phyloP scores from a whole-genome alignment of 2,329 filamentous ascomycete genomes.

The Eurotiales sp. region DNA sequence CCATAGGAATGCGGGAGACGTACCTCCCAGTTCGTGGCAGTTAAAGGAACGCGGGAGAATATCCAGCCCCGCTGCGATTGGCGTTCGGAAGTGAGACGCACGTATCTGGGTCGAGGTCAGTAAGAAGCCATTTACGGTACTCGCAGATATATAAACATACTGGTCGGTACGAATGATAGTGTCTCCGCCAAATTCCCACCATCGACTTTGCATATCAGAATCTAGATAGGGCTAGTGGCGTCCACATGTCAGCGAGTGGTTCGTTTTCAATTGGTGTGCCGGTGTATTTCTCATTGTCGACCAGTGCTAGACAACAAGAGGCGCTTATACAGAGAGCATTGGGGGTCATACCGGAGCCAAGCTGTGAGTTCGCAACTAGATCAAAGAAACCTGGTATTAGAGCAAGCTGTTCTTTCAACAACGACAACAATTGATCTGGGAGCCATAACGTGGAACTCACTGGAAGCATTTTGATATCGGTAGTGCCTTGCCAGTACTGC shows the following conservation, averaged over 20 bases:
- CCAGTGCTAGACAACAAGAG: constrained; percentile 15
- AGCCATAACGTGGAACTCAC: constrained; percentile 50
- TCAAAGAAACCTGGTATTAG: constrained; percentile 1
- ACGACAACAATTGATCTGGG: too few relatives aligned
- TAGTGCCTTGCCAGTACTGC: constrained; percentile 41
- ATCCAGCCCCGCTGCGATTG: constrained; percentile 90
- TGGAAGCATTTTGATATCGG: constrained; percentile 62
- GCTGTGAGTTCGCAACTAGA: constrained; percentile 80
- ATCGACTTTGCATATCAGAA: constrained; percentile 95
- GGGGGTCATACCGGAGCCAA: constrained; percentile 66
- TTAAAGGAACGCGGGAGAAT: constrained; percentile 89
- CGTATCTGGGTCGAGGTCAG: constrained; percentile 61
- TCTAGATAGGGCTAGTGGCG: constrained; percentile 80
- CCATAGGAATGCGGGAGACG: neutral
- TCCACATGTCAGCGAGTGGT: constrained; percentile 12
- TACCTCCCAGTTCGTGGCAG: constrained; percentile 95
- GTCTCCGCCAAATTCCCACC: constrained; percentile 98
- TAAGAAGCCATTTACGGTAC: neutral
- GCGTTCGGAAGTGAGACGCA: constrained; percentile 85
- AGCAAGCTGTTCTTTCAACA: neutral
- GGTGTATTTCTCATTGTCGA: neutral
- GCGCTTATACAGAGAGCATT: too few relatives aligned
- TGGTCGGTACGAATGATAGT: constrained; percentile 73
- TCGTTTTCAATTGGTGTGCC: neutral
- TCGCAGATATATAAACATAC: constrained; percentile 24